These are phyloP conservation scores for Metarhizium album DNA, from an alignment of 2,329 filamentous ascomycete species.

Conservation along the genomic window DNA sequence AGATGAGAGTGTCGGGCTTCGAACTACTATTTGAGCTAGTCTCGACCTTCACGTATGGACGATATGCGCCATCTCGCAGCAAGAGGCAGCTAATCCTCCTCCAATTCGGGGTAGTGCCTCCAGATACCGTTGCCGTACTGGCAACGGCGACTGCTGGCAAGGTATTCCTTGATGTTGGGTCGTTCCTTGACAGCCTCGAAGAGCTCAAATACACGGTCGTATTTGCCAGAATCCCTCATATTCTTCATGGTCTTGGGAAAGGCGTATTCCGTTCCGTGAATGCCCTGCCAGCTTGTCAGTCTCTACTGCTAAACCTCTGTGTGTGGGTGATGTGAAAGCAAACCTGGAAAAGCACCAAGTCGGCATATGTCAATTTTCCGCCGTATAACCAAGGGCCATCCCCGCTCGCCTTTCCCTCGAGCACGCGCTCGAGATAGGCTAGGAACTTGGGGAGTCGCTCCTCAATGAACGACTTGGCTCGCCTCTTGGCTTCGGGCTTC, in stretches of 20 bases:
- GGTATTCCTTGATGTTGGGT: constrained; percentile 56
- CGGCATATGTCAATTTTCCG: constrained; percentile 55
- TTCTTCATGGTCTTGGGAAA: constrained; percentile 57
- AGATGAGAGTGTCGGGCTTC: too few relatives aligned
- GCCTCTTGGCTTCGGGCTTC: constrained; percentile 51
- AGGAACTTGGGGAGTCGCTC: constrained; percentile 62
- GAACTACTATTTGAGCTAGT: neutral
- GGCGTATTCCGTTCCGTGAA: constrained; percentile 52
- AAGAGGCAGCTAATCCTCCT: constrained; percentile 25
- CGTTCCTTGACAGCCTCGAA: constrained; percentile 52
- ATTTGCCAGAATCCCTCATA: constrained; percentile 45
- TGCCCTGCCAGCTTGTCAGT: constrained; percentile 22
- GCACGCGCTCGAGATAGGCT: constrained; percentile 56
- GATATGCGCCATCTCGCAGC: neutral
- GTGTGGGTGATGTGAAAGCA: constrained; percentile 7
- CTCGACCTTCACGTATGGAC: neutral
- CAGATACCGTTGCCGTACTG: constrained; percentile 57
- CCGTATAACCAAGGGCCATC: constrained; percentile 58
- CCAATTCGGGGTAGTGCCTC: constrained; percentile 63
- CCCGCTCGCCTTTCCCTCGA: constrained; percentile 43
- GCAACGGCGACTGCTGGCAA: constrained; percentile 52
- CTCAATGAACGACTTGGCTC: constrained; percentile 45
- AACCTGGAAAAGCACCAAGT: constrained; percentile 64
- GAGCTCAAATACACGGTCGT: constrained; percentile 50
- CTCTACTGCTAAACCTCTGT: neutral